Evolutionary conservation across 305 asterid species (phyloP).

Genomic region (Fraxinus xanthoxyloides): DNA sequence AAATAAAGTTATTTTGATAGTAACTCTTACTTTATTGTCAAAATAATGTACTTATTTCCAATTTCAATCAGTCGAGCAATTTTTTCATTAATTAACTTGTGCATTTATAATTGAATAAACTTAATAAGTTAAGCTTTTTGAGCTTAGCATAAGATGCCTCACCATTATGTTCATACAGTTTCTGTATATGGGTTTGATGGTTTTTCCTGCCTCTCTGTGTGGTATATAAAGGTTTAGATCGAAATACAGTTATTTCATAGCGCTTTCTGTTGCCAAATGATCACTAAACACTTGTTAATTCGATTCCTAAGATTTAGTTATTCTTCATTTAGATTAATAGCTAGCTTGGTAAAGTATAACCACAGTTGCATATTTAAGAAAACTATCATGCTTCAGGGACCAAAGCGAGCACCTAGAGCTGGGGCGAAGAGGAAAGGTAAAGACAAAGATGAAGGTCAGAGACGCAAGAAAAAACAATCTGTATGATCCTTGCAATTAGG

Average conservation of each 20-base stretch:
- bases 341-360: not conserved
- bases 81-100: not conserved
- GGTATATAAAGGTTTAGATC: not conserved
- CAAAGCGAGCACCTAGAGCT: slow-evolving; percentile 33
- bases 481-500: not conserved
- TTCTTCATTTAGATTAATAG: not conserved
- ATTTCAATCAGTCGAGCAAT: not conserved
- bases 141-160: not conserved
- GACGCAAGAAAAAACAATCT: slow-evolving; percentile 8
- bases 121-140: not conserved
- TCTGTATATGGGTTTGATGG: not conserved
- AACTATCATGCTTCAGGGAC: slow-evolving; percentile 34
- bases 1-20: not conserved
- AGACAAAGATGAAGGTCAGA: slow-evolving; percentile 28
- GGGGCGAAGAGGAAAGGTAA: slow-evolving; percentile 46
- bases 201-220: not conserved
- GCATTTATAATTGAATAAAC: not conserved
- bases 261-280: not conserved
- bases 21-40: not conserved
- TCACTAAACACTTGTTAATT: not conserved
- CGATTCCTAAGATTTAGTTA: not conserved
- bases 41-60: not conserved
- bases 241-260: not conserved
- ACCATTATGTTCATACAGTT: not conserved
- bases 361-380: slow-evolving; percentile 1